Conservation (phyloP, 176 grass and related monocot genomes). For the Lolium perenne region DNA sequence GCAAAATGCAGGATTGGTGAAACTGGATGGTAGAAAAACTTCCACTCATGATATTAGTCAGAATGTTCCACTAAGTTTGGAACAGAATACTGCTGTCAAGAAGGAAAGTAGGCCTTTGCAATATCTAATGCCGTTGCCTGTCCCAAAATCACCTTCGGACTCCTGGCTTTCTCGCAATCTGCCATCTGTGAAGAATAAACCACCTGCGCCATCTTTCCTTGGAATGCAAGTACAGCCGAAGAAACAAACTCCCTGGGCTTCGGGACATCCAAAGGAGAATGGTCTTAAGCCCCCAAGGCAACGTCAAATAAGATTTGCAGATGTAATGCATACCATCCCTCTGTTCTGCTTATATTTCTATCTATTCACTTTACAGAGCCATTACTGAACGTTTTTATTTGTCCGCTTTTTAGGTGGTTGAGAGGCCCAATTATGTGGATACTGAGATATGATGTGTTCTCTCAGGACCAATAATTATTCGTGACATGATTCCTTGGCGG, state of each 20-base stretch:
- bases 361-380: not conserved
- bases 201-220: constrained; percentile 68
- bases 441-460: constrained; percentile 62
- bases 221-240: constrained; percentile 83
- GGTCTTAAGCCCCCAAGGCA: constrained; percentile 53
- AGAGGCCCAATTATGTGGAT: constrained; percentile 49
- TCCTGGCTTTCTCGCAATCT: constrained; percentile 96
- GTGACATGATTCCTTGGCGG: constrained; percentile 5
- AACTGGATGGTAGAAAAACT: constrained; percentile 43
- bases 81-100: constrained; percentile 33
- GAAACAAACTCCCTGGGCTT: constrained; percentile 60
- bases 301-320: constrained; percentile 72
- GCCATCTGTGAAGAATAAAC: constrained; percentile 72
- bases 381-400: constrained; percentile 32
- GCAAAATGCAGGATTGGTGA: constrained; percentile 11
- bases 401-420: constrained; percentile 54
- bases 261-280: constrained; percentile 50
- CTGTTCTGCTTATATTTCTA: not conserved
- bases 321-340: constrained; percentile 54
- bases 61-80: constrained; percentile 11
- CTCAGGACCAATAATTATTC: constrained; percentile 11
- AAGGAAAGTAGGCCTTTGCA: constrained; percentile 45
- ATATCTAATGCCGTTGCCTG: constrained; percentile 62
- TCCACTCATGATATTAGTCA: constrained; percentile 8
- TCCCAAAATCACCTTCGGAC: constrained; percentile 94